Evolutionary conservation across 2,329 filamentous ascomycete genomes (phyloP), one percentile per base, ranked within the genome.

Genomic region (Pleurostoma richardsiae): DNA sequence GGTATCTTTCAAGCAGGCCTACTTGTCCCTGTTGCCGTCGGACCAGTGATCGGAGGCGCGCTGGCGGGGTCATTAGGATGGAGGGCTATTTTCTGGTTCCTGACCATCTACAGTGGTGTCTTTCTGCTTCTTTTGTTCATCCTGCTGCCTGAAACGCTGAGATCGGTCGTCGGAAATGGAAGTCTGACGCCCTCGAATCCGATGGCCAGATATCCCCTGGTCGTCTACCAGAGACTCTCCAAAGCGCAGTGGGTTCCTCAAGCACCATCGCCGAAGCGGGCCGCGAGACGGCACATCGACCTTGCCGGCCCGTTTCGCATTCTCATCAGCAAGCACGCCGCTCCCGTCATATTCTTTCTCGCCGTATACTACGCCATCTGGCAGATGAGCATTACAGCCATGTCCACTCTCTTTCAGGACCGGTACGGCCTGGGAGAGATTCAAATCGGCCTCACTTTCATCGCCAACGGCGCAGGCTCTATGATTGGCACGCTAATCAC

Each of bases 381-480:
- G 72, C 74, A 78, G 47, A 78, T 79, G 72, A 72, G 68, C 52
- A 76, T 77, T 47, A 76, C 76, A 0, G 71, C 70, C 33, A 73
- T 77, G 66, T 74, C 77, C 0, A 67, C 67, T 0, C 63, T 79
- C 0, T 76, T 79, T 52, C 54, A 71, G 31, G 49, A 54, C 1
- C 55, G 52, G 4, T 79, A 79, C 48, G 61, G 61, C 6, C 60
- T 76, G 1, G 57, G 47, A 4, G 70, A 72, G 46, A 68, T 65
- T 4, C 63, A 76, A 39, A 70, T 74, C 10, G 75, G 74, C 0
- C 58, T 78, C 3, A 72, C 72, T 0, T 81, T 79, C 48, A 70
- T 82, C 2, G 73, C 76, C 27, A 79, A 79, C 28, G 79, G 79
- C 0, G 68, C 70, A 0, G 77, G 78, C 1, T 77, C 72, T 19